phyloP scores from a whole-genome alignment of 176 grass and related monocot species.

The Carex littledalei region DNA sequence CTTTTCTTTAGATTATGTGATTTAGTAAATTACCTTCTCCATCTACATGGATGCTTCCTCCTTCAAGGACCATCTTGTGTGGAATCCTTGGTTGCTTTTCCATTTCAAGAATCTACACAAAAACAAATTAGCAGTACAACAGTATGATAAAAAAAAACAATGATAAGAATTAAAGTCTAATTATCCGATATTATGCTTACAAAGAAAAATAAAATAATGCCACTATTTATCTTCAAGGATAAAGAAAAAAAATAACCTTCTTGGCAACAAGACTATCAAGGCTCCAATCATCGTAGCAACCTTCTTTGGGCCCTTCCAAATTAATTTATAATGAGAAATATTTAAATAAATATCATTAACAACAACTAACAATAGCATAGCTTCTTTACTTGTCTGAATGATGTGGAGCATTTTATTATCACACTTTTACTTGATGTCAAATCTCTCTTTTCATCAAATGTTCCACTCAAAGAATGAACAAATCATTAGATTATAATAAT shows the following conservation, averaged over 20 bases:
- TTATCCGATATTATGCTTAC: neutral
- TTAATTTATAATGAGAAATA: constrained; percentile 12
- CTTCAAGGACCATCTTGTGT: constrained; percentile 84
- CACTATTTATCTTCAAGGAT: neutral
- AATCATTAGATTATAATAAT: neutral
- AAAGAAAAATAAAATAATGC: neutral
- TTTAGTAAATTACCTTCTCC: constrained; percentile 59
- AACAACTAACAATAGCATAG: neutral
- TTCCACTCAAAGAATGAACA: neutral
- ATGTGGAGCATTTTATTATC: neutral
- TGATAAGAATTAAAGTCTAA: neutral
- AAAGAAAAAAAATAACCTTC: constrained; percentile 36
- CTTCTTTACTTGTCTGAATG: neutral
- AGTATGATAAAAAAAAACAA: neutral
- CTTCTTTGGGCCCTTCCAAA: constrained; percentile 42
- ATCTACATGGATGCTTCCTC: constrained; percentile 95
- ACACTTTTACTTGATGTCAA: neutral
- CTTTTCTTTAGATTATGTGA: neutral
- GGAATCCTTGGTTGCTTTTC: constrained; percentile 61
- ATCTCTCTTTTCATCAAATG: neutral
- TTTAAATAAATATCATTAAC: neutral
- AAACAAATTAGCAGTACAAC: neutral
- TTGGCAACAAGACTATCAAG: constrained; percentile 62
- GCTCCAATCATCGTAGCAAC: constrained; percentile 84
- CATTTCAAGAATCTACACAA: constrained; percentile 52